phyloP scores from a whole-genome alignment of 2,329 filamentous ascomycete species.

The Falciphora oryzae region DNA sequence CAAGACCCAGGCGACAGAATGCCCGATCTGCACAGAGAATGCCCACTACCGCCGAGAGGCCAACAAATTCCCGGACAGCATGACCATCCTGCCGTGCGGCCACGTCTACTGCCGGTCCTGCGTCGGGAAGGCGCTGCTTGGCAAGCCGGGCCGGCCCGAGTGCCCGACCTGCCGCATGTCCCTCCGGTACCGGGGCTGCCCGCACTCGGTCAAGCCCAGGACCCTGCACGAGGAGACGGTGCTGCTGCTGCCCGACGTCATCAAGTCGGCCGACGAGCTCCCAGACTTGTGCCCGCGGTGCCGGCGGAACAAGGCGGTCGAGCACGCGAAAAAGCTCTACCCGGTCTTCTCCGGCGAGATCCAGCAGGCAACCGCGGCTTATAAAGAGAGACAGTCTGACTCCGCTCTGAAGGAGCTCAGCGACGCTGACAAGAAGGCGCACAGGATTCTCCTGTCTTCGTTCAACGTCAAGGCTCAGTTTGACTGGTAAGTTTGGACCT shows the following conservation, averaged over 20 bases:
- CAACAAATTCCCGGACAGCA: neutral
- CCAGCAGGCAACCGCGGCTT: neutral
- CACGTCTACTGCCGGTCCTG: constrained; percentile 5
- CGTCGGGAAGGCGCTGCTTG: neutral
- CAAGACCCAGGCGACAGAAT: neutral
- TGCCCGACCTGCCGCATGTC: constrained; percentile 8
- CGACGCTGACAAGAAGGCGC: constrained; percentile 1
- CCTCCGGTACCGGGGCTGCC: constrained; percentile 2
- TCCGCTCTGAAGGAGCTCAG: constrained; percentile 1
- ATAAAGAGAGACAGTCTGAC: neutral
- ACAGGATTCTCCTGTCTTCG: neutral
- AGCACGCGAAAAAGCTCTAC: constrained; percentile 4
- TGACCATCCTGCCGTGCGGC: constrained; percentile 9
- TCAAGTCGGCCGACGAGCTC: neutral
- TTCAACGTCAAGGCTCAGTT: constrained; percentile 2
- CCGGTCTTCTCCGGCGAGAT: neutral
- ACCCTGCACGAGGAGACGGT: constrained; percentile 7
- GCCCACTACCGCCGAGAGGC: constrained; percentile 2
- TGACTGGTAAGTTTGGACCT: constrained; percentile 8
- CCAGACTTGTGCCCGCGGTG: neutral
- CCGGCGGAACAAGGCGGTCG: neutral
- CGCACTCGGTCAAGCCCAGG: neutral
- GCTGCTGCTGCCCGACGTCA: neutral
- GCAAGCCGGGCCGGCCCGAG: neutral
- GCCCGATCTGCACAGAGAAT: neutral